Evolutionary conservation across 1,284 basidiomycete species (phyloP).

Genomic region (Ganoderma leucocontextum): DNA sequence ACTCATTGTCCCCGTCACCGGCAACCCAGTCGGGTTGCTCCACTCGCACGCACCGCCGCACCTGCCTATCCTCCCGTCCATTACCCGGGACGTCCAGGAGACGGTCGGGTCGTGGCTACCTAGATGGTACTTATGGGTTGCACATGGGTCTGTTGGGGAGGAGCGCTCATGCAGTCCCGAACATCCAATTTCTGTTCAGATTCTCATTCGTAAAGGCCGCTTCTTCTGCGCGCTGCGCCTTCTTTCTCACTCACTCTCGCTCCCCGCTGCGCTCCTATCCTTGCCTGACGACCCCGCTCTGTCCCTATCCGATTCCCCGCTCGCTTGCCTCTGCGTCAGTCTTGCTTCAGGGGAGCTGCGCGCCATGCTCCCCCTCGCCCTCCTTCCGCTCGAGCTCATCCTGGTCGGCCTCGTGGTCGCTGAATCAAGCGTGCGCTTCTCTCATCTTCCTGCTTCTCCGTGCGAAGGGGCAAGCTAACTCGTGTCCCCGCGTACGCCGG

Average conservation of each 20-base stretch:
- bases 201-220: slow-evolving; percentile 3
- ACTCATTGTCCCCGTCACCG: background rate
- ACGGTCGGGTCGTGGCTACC: background rate
- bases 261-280: slow-evolving; percentile 3
- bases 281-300: background rate
- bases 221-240: background rate
- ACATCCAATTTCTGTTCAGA: background rate
- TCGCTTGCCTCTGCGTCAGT: background rate
- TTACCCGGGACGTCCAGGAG: background rate
- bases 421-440: slow-evolving; percentile 25
- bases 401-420: slow-evolving; percentile 20
- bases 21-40: background rate
- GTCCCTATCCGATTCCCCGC: background rate
- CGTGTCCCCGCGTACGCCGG: slow-evolving; percentile 3
- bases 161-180: background rate
- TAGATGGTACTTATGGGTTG: background rate
- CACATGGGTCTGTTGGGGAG: background rate
- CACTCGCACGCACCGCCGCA: background rate
- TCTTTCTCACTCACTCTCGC: background rate
- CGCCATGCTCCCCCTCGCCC: slow-evolving; percentile 19
- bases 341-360: slow-evolving; percentile 10
- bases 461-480: background rate
- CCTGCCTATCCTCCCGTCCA: background rate
- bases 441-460: slow-evolving; percentile 5
- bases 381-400: slow-evolving; percentile 23